Evolutionary conservation across 2,329 filamentous ascomycete genomes (phyloP), one percentile per base, ranked within the genome.

Genomic region (Pseudocercospora musae): DNA sequence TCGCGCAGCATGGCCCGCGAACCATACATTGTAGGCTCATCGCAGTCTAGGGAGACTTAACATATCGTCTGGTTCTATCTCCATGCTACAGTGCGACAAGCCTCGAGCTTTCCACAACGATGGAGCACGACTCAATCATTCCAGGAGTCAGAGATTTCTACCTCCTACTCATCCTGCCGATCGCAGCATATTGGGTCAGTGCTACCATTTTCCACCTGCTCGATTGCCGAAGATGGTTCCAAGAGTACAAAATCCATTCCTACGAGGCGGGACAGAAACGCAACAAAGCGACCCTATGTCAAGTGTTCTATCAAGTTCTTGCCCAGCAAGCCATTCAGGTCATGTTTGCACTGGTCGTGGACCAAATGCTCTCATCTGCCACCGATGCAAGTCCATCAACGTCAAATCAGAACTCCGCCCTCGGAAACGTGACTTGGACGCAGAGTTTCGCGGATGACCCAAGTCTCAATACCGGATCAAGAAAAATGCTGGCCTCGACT

Each of bases 81-180:
- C 3, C 9, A 9, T 9, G 29, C 29, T 11, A 31, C 29, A 31
- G 29, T 11, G 7, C 29, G 4, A 8, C 29, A 11, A 31, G 10
- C 10, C 13, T 44, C 40, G 13, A 20, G 15, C 13, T n/a, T 44
- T 5, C 40, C 13, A 13, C 40, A 44, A 13, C 5, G 1, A 44
- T 44, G 40, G 40, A 44, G 15, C 7, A 20, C 5, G 13, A 8
- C 13, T 44, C 40, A 6, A 2, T 44, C 15, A 44, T 44, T n/a
- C 40, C 40, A 44, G 40, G 18, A 20, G 15, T 20, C 4, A 44
- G 92, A 55, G 52, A 55, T 23, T 55, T 55, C 29, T 37, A 55
- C 25, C 29, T 55, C 7, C 52, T 55, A 5, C 27, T 55, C 21
- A 10, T 33, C 11, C 25, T 55, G 52, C 52, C 52, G 8, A 55